Conservation (phyloP, 2,329 filamentous ascomycete genomes). For the Chaetomium globosum region DNA sequence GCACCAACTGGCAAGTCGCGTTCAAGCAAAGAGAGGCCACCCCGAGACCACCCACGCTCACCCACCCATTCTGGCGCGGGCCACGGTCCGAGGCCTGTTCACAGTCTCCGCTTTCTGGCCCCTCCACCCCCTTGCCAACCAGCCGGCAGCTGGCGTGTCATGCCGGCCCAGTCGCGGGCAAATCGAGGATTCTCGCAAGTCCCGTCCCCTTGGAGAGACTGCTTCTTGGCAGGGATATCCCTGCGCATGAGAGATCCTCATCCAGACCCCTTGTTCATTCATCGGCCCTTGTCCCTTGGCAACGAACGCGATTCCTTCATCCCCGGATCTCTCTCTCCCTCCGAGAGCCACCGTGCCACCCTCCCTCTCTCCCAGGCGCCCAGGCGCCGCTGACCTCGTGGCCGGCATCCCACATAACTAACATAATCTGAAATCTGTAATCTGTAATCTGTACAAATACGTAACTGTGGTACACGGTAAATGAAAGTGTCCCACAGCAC, state of each 20-base stretch:
- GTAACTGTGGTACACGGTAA: constrained; percentile 19
- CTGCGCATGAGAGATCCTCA: constrained; percentile 32
- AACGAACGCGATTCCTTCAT: constrained; percentile 20
- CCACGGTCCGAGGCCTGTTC: constrained; percentile 4
- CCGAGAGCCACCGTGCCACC: no score
- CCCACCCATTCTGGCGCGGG: not conserved
- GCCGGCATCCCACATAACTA: constrained; percentile 24
- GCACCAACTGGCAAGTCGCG: not conserved
- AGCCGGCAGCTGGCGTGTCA: constrained; percentile 26
- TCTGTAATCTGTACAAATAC: not conserved
- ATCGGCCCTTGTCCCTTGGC: constrained; percentile 31
- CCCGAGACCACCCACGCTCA: not conserved
- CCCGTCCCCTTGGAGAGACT: constrained; percentile 33
- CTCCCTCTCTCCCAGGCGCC: not conserved
- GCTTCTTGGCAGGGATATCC: constrained; percentile 27
- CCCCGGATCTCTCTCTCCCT: constrained; percentile 20
- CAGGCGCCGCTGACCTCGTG: constrained; percentile 20
- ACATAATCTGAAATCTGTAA: no score
- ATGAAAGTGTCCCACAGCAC: constrained; percentile 32
- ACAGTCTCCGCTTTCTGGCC: not conserved
- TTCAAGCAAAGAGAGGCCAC: not conserved
- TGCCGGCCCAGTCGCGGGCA: constrained; percentile 24
- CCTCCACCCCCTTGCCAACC: constrained; percentile 14
- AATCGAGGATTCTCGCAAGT: constrained; percentile 30
- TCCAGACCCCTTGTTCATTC: constrained; percentile 29